phyloP scores from a whole-genome alignment of 2,329 filamentous ascomycete genomes.

The Penicillium psychrosexuale region DNA sequence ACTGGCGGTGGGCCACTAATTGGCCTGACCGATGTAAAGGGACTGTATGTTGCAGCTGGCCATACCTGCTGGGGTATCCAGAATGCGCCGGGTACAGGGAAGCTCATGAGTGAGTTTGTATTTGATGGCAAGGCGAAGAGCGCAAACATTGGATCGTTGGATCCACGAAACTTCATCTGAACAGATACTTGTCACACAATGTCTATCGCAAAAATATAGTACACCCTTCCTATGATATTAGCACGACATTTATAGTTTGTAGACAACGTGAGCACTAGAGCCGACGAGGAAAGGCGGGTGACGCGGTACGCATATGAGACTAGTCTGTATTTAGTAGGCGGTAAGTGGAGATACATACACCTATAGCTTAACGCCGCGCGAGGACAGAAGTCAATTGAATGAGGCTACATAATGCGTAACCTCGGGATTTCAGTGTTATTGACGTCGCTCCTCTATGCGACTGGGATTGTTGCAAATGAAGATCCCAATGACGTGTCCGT shows the following conservation, averaged over 20 bases:
- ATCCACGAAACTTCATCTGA: slow-evolving; percentile 60
- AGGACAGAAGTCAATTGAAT: slow-evolving; percentile 23
- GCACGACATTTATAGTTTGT: neutral
- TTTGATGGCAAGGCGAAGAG: slow-evolving; percentile 69
- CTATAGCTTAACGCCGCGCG: slow-evolving; percentile 13
- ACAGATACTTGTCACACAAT: neutral
- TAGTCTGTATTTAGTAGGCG: neutral
- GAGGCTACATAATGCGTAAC: slow-evolving; percentile 31
- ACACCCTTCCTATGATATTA: neutral
- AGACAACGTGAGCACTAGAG: neutral
- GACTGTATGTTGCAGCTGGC: slow-evolving; percentile 77
- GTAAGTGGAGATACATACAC: neutral
- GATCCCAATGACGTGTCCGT: slow-evolving; percentile 34
- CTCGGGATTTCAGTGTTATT: slow-evolving; percentile 27
- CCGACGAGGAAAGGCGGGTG: neutral
- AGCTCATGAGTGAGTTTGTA: slow-evolving; percentile 73
- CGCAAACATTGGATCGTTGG: slow-evolving; percentile 62
- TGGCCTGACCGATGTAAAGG: slow-evolving; percentile 68
- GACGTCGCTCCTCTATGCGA: slow-evolving; percentile 27
- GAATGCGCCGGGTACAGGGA: slow-evolving; percentile 85
- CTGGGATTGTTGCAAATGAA: slow-evolving; percentile 28
- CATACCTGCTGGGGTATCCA: slow-evolving; percentile 99
- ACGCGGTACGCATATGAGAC: neutral
- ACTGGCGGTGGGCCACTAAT: slow-evolving; percentile 68
- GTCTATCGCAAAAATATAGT: neutral